These are phyloP conservation scores for Elsinoe necatrix DNA, from an alignment of 2,329 filamentous ascomycete genomes.

Conservation along the genomic window DNA sequence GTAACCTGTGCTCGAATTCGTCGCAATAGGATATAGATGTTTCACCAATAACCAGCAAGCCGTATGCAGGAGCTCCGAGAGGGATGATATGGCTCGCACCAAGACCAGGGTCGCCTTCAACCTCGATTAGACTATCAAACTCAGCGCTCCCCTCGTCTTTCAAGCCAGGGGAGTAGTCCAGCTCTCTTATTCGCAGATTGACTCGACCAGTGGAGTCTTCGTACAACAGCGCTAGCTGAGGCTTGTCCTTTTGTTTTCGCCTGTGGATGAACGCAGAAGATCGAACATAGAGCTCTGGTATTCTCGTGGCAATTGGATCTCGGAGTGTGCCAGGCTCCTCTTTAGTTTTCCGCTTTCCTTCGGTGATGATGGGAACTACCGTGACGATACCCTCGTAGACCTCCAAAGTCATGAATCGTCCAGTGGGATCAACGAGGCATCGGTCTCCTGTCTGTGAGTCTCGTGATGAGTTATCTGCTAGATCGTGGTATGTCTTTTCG, in stretches of 20 bases:
- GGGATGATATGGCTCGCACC: slow-evolving; percentile 56
- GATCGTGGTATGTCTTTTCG: slow-evolving; percentile 50
- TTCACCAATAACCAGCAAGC: slow-evolving; percentile 42
- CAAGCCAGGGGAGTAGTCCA: slow-evolving; percentile 43
- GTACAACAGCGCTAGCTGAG: slow-evolving; percentile 57
- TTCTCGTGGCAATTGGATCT: slow-evolving; percentile 52
- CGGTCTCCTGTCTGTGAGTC: slow-evolving; percentile 76
- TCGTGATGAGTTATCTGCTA: slow-evolving; percentile 53
- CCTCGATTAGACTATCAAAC: slow-evolving; percentile 44
- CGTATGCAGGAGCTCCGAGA: slow-evolving; percentile 48
- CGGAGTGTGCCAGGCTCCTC: slow-evolving; percentile 49
- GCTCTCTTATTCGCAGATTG: slow-evolving; percentile 46
- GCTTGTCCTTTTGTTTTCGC: slow-evolving; percentile 34
- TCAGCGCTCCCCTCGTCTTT: slow-evolving; percentile 44
- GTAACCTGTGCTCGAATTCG: slow-evolving; percentile 56
- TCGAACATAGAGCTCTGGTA: slow-evolving; percentile 59
- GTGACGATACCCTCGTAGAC: slow-evolving; percentile 61
- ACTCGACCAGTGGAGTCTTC: slow-evolving; percentile 53
- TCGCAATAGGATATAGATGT: slow-evolving; percentile 80
- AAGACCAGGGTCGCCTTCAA: slow-evolving; percentile 47
- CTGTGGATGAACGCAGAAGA: slow-evolving; percentile 58
- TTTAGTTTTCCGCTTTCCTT: slow-evolving; percentile 44
- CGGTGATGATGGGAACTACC: slow-evolving; percentile 51
- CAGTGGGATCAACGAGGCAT: slow-evolving; percentile 74
- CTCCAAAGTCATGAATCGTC: slow-evolving; percentile 58